phyloP scores from a whole-genome alignment of 2,329 filamentous ascomycete genomes.

The Diaporthe velutina region DNA sequence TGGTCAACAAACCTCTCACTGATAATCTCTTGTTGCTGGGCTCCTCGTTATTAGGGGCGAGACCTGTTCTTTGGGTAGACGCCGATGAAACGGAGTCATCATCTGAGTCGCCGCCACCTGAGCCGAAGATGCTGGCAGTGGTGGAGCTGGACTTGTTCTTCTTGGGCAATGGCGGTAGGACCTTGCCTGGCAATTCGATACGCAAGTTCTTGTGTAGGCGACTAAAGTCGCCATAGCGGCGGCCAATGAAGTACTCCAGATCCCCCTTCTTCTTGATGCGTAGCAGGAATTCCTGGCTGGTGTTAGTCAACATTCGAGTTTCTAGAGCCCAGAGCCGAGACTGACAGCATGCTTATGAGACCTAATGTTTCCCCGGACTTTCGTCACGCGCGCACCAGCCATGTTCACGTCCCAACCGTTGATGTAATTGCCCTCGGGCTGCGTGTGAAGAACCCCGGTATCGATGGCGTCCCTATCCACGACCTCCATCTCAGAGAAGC shows the following conservation, averaged over 20 bases:
- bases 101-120: constrained; percentile 77
- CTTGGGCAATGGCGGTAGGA: constrained; percentile 86
- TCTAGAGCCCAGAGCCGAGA: constrained; percentile 38
- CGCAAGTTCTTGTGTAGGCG: constrained; percentile 83
- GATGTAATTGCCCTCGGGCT: constrained; percentile 91
- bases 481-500: constrained; percentile 96
- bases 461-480: constrained; percentile 95
- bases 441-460: constrained; percentile 85
- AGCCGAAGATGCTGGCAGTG: constrained; percentile 50
- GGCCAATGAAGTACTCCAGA: constrained; percentile 82
- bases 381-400: constrained; percentile 84
- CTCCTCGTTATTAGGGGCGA: constrained; percentile 43
- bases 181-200: constrained; percentile 89
- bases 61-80: constrained; percentile 72
- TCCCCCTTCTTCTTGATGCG: constrained; percentile 84
- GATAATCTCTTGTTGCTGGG: constrained; percentile 53
- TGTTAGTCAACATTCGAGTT: constrained; percentile 33
- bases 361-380: constrained; percentile 86
- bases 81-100: constrained; percentile 84
- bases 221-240: constrained; percentile 90
- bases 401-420: constrained; percentile 99
- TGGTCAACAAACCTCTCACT: constrained; percentile 53
- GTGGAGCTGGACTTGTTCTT: constrained; percentile 90
- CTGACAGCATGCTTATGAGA: constrained; percentile 91
- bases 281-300: constrained; percentile 83